Evolutionary conservation across 345 rosid species (phyloP), one percentile per base, ranked within the genome.

Genomic region (Raphanus raphanistrum): DNA sequence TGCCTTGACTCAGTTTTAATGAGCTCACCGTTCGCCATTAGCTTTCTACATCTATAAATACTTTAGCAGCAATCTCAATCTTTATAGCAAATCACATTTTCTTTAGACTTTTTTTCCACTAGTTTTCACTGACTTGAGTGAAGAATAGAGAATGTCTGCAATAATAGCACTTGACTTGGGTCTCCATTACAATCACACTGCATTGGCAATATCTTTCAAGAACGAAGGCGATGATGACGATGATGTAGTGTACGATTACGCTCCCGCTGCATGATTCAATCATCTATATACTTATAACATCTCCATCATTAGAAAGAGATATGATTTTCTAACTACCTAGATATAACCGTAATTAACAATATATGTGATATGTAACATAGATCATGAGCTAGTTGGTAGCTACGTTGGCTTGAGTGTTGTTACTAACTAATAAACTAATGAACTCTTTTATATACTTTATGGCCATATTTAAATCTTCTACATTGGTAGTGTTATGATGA

Each of bases 141-240:
- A 29, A 57, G 2, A 72, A 62, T 32, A 64, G 38, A 71, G 8
- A 4, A 66, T 66, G 78, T 26, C 13, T 15, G 15, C 74, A 35
- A n/a, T 28, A 6, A 28, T 32, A 58, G 63, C 3, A 27, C 21
- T 41, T 72, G 58, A 50, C 59, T 61, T 38, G 28, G 50, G 8
- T 67, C 67, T 67, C 68, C 4, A 32, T 27, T 35, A 50, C 65
- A 67, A 35, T 10, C n/a, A 61, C 59, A 45, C 6, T 67, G 66
- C 70, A 68, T 35, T 68, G 73, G 58, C 15, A 60, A 9, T 36
- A 58, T 78, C 58, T 52, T 52, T 73, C 73, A 66, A 50, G 70
- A 73, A 52, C 48, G 45, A 72, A 78, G 74, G 70, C 32, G 82
- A 67, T 66, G 82, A 72, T 60, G 81, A 78, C 27, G 77, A 79